Evolutionary conservation across 257 asterid species (phyloP).

Genomic region (Fraxinus americana): DNA sequence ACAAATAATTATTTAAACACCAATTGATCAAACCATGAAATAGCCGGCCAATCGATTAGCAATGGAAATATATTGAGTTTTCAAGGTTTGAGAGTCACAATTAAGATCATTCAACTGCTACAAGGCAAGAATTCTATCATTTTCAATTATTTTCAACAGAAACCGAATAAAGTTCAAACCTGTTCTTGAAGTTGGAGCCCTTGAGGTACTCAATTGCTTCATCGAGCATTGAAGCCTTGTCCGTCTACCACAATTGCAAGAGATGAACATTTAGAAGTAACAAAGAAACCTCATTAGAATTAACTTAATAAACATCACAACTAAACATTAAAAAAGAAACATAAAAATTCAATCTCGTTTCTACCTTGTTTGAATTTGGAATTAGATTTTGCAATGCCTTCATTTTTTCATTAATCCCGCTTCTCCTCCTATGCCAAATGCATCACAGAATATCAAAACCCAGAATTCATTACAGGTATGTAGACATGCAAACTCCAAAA

Average conservation of each 20-base stretch:
- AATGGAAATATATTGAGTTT: too few species aligned
- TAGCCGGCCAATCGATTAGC: too few species aligned
- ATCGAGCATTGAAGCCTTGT: constrained; percentile 90
- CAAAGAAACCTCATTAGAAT: neutral
- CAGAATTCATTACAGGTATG: too few species aligned
- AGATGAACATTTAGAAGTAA: too few species aligned
- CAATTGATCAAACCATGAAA: too few species aligned
- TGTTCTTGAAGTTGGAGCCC: constrained; percentile 89
- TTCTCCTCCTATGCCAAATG: constrained; percentile 64
- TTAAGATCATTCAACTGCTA: neutral
- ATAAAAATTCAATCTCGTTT: neutral
- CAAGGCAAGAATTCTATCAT: neutral
- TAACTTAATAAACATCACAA: neutral
- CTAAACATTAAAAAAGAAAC: neutral
- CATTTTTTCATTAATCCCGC: constrained; percentile 89
- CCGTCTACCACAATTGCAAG: constrained; percentile 58
- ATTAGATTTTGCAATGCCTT: constrained; percentile 78
- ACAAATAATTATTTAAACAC: too few species aligned
- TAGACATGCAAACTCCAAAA: too few species aligned
- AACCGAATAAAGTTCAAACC: constrained; percentile 27
- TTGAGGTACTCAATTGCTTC: constrained; percentile 83
- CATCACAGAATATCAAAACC: too few species aligned
- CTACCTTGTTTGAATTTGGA: constrained; percentile 82
- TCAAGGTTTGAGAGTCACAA: neutral
- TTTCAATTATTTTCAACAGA: neutral